Percentiles rank a stretch among this genome's conserved stretches.
Conservation (phyloP, 2,329 filamentous ascomycete species). For the Aspergillus latus region DNA sequence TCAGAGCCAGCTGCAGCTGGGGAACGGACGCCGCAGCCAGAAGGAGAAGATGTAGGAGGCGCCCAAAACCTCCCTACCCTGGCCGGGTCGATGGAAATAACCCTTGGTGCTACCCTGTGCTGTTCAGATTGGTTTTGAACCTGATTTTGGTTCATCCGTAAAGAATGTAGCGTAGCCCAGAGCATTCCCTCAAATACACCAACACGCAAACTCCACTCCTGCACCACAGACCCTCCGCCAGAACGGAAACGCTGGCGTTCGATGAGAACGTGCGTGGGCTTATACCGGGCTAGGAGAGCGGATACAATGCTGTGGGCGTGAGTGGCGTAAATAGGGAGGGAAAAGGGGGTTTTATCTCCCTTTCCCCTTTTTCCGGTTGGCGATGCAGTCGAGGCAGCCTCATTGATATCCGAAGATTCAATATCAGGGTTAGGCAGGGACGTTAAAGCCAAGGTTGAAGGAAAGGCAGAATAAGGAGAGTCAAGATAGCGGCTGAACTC, state of each 20-base stretch:
- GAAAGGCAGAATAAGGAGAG: slow-evolving; percentile 9
- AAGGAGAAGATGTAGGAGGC: background rate
- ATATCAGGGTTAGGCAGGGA: background rate
- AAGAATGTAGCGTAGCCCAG: slow-evolving; percentile 65
- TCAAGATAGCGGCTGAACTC: slow-evolving; percentile 28
- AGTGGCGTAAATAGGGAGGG: slow-evolving; percentile 54
- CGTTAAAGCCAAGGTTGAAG: slow-evolving; percentile 9
- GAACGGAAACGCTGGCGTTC: slow-evolving; percentile 66
- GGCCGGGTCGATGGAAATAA: slow-evolving; percentile 19
- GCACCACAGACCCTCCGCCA: slow-evolving; percentile 62
- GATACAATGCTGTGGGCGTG: slow-evolving; percentile 58
- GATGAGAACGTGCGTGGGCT: slow-evolving; percentile 70
- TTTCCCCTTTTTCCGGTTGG: background rate
- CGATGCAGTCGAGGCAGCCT: background rate
- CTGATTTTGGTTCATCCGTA: slow-evolving; percentile 38
- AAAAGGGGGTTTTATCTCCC: slow-evolving; percentile 41
- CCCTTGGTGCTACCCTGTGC: background rate
- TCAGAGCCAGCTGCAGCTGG: background rate
- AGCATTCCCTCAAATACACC: slow-evolving; percentile 82
- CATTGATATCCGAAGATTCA: background rate
- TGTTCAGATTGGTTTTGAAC: slow-evolving; percentile 27
- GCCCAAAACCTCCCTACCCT: slow-evolving; percentile 35
- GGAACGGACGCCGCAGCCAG: background rate
- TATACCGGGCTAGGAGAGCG: slow-evolving; percentile 49
- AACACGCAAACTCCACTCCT: slow-evolving; percentile 80